Evolutionary conservation across 2,329 filamentous ascomycete species (phyloP).

Genomic region (Cyanodermella asteris): DNA sequence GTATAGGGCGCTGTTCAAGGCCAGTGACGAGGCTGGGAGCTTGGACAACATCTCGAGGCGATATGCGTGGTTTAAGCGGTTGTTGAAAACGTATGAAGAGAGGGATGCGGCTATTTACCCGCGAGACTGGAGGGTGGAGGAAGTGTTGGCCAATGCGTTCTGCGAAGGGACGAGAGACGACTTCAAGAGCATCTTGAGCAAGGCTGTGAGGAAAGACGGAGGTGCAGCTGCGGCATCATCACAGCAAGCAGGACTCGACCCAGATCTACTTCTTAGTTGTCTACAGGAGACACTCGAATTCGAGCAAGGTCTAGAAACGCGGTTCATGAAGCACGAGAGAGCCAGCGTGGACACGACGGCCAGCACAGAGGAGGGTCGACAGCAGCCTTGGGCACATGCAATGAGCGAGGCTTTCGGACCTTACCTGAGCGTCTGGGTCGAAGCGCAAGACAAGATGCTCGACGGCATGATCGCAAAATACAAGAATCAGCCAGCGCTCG

Average conservation of each 20-base stretch:
- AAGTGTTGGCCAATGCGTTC: constrained; percentile 74
- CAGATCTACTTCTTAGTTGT: constrained; percentile 71
- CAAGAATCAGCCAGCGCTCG: constrained; percentile 56
- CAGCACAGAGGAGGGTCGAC: too few species aligned
- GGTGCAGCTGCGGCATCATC: too few species aligned
- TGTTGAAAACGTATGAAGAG: constrained; percentile 86
- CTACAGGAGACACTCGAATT: constrained; percentile 93
- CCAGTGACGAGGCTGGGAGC: constrained; percentile 88
- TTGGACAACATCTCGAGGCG: constrained; percentile 88
- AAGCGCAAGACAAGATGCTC: constrained; percentile 78
- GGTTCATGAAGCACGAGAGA: constrained; percentile 63
- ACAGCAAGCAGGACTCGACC: too few species aligned
- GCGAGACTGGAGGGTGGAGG: constrained; percentile 67
- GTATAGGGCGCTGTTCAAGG: constrained; percentile 85
- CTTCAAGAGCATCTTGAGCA: constrained; percentile 78
- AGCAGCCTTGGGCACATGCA: too few species aligned
- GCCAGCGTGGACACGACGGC: too few species aligned
- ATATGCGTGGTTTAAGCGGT: constrained; percentile 91
- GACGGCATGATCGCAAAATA: constrained; percentile 69
- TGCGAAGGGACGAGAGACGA: constrained; percentile 92
- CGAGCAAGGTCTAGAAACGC: constrained; percentile 71
- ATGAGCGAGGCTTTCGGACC: constrained; percentile 96
- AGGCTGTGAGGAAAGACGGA: constrained; percentile 57
- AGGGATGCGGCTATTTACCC: constrained; percentile 83
- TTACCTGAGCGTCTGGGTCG: constrained; percentile 90